Conservation (phyloP, 805 yeast genomes). For the Myxozyma neotropica region DNA sequence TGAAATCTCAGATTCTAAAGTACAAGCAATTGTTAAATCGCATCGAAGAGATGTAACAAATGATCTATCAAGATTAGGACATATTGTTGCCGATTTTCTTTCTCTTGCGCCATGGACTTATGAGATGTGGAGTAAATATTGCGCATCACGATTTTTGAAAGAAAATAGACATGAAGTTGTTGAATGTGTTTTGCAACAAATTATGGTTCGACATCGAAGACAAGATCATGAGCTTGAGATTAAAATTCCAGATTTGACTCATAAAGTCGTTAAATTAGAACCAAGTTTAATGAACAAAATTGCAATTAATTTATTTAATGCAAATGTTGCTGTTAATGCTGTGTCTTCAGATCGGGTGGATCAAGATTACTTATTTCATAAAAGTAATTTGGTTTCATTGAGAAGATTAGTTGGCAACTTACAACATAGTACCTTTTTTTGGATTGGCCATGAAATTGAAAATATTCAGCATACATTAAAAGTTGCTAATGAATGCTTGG, state of each 20-base stretch:
- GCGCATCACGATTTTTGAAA: constrained; percentile 55
- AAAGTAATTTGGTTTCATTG: constrained; percentile 56
- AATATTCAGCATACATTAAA: constrained; percentile 58
- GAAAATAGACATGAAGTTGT: constrained; percentile 38
- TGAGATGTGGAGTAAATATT: constrained; percentile 51
- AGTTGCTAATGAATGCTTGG: constrained; percentile 52
- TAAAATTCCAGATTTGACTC: constrained; percentile 59
- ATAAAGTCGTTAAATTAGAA: constrained; percentile 57
- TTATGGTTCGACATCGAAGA: constrained; percentile 61
- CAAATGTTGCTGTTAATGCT: constrained; percentile 72
- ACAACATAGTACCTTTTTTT: constrained; percentile 68
- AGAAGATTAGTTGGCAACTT: constrained; percentile 61
- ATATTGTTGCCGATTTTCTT: constrained; percentile 55
- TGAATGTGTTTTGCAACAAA: constrained; percentile 48
- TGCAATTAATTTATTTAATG: constrained; percentile 63
- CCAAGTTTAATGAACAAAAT: constrained; percentile 66
- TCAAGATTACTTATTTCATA: constrained; percentile 71
- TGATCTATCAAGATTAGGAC: constrained; percentile 60
- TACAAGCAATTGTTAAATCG: constrained; percentile 31
- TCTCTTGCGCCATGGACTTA: constrained; percentile 61
- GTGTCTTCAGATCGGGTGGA: constrained; percentile 70
- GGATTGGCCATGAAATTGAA: constrained; percentile 69
- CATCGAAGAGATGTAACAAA: constrained; percentile 23
- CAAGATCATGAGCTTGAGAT: constrained; percentile 59
- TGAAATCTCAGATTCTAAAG: constrained; percentile 18